A percentile compares a stretch with the other conserved stretches of the same genome.
Evolutionary conservation across 805 yeast genomes (phyloP).

Genomic region (Pichia phayaonensis): DNA sequence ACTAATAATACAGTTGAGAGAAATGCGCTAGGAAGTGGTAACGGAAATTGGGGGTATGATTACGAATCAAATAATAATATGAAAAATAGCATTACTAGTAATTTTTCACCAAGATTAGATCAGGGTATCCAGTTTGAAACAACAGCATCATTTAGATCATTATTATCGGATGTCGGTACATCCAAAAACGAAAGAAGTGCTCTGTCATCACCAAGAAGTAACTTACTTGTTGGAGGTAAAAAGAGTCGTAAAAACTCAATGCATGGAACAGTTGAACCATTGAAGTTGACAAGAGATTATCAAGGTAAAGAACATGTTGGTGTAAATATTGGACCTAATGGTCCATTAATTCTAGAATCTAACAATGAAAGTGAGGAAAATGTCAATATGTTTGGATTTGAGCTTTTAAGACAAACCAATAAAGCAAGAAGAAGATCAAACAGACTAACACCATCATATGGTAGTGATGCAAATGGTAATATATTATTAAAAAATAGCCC

Average conservation of each 20-base stretch:
- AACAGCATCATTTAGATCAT: slow-evolving; percentile 63
- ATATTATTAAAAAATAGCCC: slow-evolving; percentile 20
- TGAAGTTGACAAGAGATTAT: slow-evolving; percentile 11
- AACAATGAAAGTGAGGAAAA: slow-evolving; percentile 23
- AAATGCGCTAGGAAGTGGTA: background rate
- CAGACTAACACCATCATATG: slow-evolving; percentile 16
- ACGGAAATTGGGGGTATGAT: background rate
- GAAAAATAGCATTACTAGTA: background rate
- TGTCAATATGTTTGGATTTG: slow-evolving; percentile 41
- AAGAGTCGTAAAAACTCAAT: slow-evolving; percentile 7
- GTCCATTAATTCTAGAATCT: background rate
- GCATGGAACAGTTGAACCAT: slow-evolving; percentile 17
- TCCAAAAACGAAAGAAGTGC: slow-evolving; percentile 3
- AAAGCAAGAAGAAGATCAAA: slow-evolving; percentile 28
- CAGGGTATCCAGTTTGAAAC: slow-evolving; percentile 32
- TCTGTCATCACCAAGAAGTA: slow-evolving; percentile 10
- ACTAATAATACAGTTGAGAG: slow-evolving; percentile 15
- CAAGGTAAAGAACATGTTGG: background rate
- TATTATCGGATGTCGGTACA: slow-evolving; percentile 15
- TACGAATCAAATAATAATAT: background rate
- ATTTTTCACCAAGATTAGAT: background rate
- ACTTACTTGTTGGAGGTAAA: background rate
- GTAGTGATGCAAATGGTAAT: slow-evolving; percentile 11
- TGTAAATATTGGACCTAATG: background rate
- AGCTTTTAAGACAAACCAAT: slow-evolving; percentile 32